Evolutionary conservation across 345 rosid genomes (phyloP), one percentile per base, ranked within the genome.

Genomic region (Euphorbia tirucalli): DNA sequence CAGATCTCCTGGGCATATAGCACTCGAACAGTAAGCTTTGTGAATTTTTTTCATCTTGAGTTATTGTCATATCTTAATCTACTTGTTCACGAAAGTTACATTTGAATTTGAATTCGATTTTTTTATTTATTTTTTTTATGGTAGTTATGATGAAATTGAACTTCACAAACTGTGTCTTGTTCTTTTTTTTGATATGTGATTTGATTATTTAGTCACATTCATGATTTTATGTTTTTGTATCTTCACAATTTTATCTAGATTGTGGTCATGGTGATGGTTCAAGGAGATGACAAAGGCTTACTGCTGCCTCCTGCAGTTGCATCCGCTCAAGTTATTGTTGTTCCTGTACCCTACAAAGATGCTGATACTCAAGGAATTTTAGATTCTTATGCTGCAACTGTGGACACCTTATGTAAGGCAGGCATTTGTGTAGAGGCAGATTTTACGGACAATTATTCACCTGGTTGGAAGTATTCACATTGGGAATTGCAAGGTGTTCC

Each of bases 401-500:
- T 84, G 30, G 82, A 88, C 68, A 61, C 87, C 22, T 85, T 95
- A 75, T 68, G 37, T 59, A 82, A 82, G 70, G 97, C 96, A 7
- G 97, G 97, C 66, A 85, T 95, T 57, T 77, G 83, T 59, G 96
- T 97, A 8, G 90, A 89, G 71, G 84, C 83, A 16, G 99, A 95
- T 80, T 71, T 87, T 15, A 85, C 96, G 79, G 99, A 92, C 46
- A 92, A 92, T 81, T 90, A 95, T 75, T 90, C 97, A 5, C 99
- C 97, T 25, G 97, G 97, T 41, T 95, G 99, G 99, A 95, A 95
- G 87, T 95, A 92, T 70, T 95, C 99, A 32, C 76, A 92, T 79
- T 92, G 97, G 97, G 99, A 95, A 80, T 81, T 92, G 97, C 92
- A 92, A 78, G 97, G 99, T 66, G 99, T 95, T 67, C 97, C 99